Evolutionary conservation across 305 asterid species (phyloP).

Genomic region (Fraxinus paxiana): DNA sequence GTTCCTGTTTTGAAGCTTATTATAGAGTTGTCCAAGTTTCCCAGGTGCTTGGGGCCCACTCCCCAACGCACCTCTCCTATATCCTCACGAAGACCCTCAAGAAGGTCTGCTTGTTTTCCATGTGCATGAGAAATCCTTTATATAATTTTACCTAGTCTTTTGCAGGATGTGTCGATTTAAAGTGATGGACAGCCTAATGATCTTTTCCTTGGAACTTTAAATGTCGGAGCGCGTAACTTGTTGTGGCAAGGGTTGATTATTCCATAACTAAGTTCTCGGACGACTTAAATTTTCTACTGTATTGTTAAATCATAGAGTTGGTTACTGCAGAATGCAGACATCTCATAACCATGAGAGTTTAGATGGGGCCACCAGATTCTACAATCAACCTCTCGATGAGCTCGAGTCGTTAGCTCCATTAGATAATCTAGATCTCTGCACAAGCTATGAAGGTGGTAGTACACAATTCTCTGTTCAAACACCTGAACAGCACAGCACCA

Average conservation of each 20-base stretch:
- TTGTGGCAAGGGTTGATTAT: background rate
- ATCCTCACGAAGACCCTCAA: background rate
- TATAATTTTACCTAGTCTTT: background rate
- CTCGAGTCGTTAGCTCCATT: constrained; percentile 31
- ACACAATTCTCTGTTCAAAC: constrained; percentile 25
- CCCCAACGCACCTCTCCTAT: background rate
- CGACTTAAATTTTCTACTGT: background rate
- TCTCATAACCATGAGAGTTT: constrained; percentile 30
- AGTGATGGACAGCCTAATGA: background rate
- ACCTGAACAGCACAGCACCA: constrained; percentile 18
- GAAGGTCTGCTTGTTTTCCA: background rate
- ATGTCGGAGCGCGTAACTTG: background rate
- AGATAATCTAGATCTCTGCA: constrained; percentile 25
- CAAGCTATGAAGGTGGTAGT: constrained; percentile 11
- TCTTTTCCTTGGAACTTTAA: background rate
- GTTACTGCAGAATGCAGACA: constrained; percentile 29
- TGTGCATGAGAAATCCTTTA: background rate
- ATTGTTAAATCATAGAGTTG: background rate
- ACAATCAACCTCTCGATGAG: constrained; percentile 28
- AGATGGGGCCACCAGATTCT: constrained; percentile 20
- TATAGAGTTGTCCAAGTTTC: background rate
- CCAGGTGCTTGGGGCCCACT: background rate
- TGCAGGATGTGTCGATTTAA: constrained; percentile 9
- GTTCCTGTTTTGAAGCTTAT: background rate
- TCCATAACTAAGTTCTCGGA: background rate